These are phyloP conservation scores for Westerdykella aurantiaca DNA, from an alignment of 2,329 filamentous ascomycete species.

Conservation along the genomic window DNA sequence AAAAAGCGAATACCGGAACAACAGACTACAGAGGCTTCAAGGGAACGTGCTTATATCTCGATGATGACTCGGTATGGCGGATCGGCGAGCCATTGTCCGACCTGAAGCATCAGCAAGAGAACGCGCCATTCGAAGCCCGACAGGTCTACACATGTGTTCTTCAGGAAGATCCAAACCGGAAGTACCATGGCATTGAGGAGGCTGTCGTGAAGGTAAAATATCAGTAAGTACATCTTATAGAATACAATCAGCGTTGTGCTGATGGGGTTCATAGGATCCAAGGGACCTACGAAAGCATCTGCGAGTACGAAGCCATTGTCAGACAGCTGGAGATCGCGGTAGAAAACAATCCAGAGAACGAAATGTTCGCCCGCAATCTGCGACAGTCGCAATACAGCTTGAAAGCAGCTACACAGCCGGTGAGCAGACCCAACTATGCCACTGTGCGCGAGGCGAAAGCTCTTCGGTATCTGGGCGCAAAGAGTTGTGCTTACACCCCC, in stretches of 20 bases:
- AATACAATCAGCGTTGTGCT: neutral
- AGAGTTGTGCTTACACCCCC: slow-evolving; percentile 1
- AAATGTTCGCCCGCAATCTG: too few species aligned
- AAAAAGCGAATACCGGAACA: too few species aligned
- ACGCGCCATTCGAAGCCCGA: slow-evolving; percentile 4
- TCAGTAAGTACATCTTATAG: slow-evolving; percentile 3
- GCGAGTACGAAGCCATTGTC: neutral
- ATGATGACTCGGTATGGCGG: neutral
- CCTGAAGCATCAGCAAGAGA: neutral
- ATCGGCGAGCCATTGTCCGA: neutral
- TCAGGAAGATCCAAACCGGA: neutral
- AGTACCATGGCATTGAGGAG: neutral
- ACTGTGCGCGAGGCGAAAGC: slow-evolving; percentile 3
- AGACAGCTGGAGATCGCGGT: neutral
- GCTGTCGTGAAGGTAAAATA: slow-evolving; percentile 7
- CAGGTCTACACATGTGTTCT: slow-evolving; percentile 2
- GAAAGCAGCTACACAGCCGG: neutral
- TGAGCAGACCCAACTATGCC: neutral
- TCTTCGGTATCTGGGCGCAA: neutral
- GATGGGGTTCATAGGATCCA: neutral
- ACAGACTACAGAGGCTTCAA: neutral
- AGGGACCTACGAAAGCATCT: neutral
- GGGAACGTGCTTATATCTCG: neutral
- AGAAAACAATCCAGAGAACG: too few species aligned
- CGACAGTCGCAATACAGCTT: too few species aligned